These are phyloP conservation scores for Akanthomyces muscarius DNA, from an alignment of 2,329 filamentous ascomycete species.

Conservation along the genomic window DNA sequence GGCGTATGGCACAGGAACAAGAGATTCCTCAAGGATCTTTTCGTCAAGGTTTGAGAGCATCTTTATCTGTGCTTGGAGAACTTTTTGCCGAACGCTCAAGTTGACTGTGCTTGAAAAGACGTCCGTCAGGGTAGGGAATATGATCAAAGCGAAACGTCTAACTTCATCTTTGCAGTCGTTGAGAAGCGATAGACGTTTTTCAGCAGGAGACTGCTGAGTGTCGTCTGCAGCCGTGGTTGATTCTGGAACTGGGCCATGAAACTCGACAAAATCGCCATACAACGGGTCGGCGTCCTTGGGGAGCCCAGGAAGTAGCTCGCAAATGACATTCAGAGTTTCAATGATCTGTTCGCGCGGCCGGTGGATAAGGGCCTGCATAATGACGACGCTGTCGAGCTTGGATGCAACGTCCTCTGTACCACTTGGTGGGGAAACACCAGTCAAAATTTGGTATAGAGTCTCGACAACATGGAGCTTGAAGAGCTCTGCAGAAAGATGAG, in stretches of 20 bases:
- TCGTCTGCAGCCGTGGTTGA: slow-evolving; percentile 21
- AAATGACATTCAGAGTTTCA: slow-evolving; percentile 95
- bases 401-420: slow-evolving; percentile 72
- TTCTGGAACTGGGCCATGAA: slow-evolving; percentile 24
- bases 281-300: slow-evolving; percentile 50
- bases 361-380: slow-evolving; percentile 98
- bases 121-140: slow-evolving; percentile 92
- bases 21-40: slow-evolving; percentile 75
- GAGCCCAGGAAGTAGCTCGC: slow-evolving; percentile 80
- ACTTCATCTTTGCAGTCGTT: slow-evolving; percentile 81
- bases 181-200: slow-evolving; percentile 77
- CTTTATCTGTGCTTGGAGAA: slow-evolving; percentile 91
- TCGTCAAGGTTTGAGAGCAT: slow-evolving; percentile 96
- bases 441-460: slow-evolving; percentile 94
- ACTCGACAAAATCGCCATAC: slow-evolving; percentile 42
- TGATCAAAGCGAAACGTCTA: slow-evolving; percentile 84
- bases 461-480: slow-evolving; percentile 97
- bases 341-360: slow-evolving; percentile 93
- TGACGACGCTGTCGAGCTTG: slow-evolving; percentile 92
- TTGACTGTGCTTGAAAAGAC: slow-evolving; percentile 98
- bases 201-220: slow-evolving; percentile 53
- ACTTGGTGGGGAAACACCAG: slow-evolving; percentile 85
- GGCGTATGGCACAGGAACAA: slow-evolving; percentile 86
- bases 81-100: slow-evolving; percentile 87
- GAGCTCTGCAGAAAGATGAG: slow-evolving; percentile 79